Evolutionary conservation across 345 rosid genomes (phyloP).

Genomic region (Melastoma malabathricum): DNA sequence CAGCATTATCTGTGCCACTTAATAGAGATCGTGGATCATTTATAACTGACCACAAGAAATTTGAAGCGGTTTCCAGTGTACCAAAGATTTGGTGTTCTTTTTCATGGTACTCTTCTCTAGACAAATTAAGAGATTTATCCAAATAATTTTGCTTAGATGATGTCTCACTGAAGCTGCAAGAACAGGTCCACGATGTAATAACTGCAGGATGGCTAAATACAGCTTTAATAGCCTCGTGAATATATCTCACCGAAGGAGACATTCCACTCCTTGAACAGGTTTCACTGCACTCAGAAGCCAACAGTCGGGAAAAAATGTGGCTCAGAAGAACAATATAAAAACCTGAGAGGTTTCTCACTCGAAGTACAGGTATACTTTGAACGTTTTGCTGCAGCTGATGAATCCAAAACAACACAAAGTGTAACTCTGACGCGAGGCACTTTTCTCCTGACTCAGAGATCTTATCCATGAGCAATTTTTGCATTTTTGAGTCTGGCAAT

Average conservation of each 20-base stretch:
- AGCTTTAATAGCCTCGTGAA: slow-evolving; percentile 39
- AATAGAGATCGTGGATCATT: slow-evolving; percentile 12
- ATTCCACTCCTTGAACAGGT: slow-evolving; percentile 11
- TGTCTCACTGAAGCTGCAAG: slow-evolving; percentile 30
- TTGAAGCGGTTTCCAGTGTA: slow-evolving; percentile 40
- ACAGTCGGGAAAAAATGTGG: slow-evolving; percentile 34
- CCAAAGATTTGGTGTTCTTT: slow-evolving; percentile 46
- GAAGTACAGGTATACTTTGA: slow-evolving; percentile 23
- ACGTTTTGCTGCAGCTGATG: slow-evolving; percentile 35
- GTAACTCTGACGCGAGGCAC: slow-evolving; percentile 30
- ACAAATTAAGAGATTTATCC: slow-evolving; percentile 23
- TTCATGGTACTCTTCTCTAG: slow-evolving; percentile 28
- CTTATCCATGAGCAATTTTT: slow-evolving; percentile 49
- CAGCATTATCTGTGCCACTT: slow-evolving; percentile 13
- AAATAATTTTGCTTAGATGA: slow-evolving; percentile 14
- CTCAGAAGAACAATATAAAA: slow-evolving; percentile 47
- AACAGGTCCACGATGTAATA: slow-evolving; percentile 27
- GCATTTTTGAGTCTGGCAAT: slow-evolving; percentile 23
- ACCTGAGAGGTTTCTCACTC: slow-evolving; percentile 38
- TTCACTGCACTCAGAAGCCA: slow-evolving; percentile 19
- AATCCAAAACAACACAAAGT: slow-evolving; percentile 57
- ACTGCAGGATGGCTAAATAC: slow-evolving; percentile 59
- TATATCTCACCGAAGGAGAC: slow-evolving; percentile 16
- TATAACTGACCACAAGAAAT: slow-evolving; percentile 26
- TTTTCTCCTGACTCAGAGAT: slow-evolving; percentile 27